Conservation (phyloP, 2,329 filamentous ascomycete species). For the Aureobasidium sp. region DNA sequence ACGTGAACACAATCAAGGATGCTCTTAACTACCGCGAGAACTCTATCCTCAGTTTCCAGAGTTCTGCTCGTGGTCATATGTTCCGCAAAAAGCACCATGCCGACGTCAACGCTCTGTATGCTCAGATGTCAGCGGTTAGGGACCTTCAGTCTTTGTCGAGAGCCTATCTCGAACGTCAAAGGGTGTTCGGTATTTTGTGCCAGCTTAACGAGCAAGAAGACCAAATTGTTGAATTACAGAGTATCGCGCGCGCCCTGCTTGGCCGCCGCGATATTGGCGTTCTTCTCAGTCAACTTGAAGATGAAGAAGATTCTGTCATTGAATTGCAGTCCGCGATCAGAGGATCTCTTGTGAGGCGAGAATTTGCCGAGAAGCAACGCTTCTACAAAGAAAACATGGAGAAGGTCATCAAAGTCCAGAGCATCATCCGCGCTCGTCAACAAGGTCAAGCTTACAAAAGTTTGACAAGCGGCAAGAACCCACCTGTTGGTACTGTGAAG, state of each 20-base stretch:
- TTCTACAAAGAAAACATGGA: constrained; percentile 97
- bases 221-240: constrained; percentile 65
- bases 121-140: constrained; percentile 50
- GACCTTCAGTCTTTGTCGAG: constrained; percentile 61
- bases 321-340: constrained; percentile 69
- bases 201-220: constrained; percentile 63
- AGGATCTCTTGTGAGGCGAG: constrained; percentile 64
- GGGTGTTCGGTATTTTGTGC: constrained; percentile 57
- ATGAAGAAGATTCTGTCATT: constrained; percentile 69
- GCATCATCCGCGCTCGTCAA: constrained; percentile 87
- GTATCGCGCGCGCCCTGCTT: constrained; percentile 70
- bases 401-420: constrained; percentile 97
- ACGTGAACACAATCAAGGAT: constrained; percentile 19
- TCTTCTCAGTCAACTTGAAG: constrained; percentile 69
- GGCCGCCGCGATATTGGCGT: constrained; percentile 66
- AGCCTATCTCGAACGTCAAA: constrained; percentile 57
- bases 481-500: constrained; percentile 92
- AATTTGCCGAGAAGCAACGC: constrained; percentile 76
- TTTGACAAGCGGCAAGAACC: constrained; percentile 90
- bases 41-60: constrained; percentile 45
- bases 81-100: constrained; percentile 37
- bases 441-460: constrained; percentile 98
- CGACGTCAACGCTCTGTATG: constrained; percentile 48
- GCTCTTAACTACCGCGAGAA: constrained; percentile 39
- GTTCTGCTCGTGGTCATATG: constrained; percentile 43